phyloP scores from a whole-genome alignment of 1,284 basidiomycete species.

The Pascua sp. region DNA sequence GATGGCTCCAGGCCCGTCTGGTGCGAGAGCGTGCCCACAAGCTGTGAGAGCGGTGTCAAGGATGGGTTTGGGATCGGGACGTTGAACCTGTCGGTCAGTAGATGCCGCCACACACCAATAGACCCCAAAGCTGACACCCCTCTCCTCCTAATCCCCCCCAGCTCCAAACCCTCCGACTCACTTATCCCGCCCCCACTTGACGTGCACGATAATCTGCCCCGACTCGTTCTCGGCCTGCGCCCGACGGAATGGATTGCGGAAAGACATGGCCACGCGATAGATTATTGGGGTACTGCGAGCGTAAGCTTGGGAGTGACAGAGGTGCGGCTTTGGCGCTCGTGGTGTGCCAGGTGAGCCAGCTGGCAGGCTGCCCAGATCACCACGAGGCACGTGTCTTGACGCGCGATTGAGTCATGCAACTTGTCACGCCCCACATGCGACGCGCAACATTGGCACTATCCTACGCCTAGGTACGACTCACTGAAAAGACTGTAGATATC shows the following conservation, averaged over 20 bases:
- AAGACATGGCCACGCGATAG: conserved; percentile 17
- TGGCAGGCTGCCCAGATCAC: too few species aligned
- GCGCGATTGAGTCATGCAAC: too few species aligned
- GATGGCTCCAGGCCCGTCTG: conserved; percentile 39
- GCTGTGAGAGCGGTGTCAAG: conserved; percentile 40
- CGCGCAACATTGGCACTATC: too few species aligned
- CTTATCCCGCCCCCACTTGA: conserved; percentile 47
- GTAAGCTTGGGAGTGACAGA: neutral
- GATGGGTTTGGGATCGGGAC: conserved; percentile 47
- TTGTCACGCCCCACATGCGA: too few species aligned
- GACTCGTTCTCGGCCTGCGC: conserved; percentile 38
- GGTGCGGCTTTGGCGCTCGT: too few species aligned
- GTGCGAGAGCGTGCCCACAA: conserved; percentile 42
- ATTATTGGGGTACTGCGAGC: conserved; percentile 2
- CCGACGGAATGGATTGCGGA: conserved; percentile 46
- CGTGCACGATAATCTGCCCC: conserved; percentile 38
- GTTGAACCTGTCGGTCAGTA: conserved; percentile 41
- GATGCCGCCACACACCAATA: too few species aligned
- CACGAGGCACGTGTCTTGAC: too few species aligned
- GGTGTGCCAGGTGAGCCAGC: too few species aligned
- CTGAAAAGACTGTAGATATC: too few species aligned
- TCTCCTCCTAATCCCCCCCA: neutral
- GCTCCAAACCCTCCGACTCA: conserved; percentile 17
- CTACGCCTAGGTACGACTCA: too few species aligned
- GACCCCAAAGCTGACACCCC: neutral